A percentile compares a stretch with the other conserved stretches of the same genome.
Evolutionary conservation across 805 yeast species (phyloP).

Genomic region (Scheffersomyces coipomensis): DNA sequence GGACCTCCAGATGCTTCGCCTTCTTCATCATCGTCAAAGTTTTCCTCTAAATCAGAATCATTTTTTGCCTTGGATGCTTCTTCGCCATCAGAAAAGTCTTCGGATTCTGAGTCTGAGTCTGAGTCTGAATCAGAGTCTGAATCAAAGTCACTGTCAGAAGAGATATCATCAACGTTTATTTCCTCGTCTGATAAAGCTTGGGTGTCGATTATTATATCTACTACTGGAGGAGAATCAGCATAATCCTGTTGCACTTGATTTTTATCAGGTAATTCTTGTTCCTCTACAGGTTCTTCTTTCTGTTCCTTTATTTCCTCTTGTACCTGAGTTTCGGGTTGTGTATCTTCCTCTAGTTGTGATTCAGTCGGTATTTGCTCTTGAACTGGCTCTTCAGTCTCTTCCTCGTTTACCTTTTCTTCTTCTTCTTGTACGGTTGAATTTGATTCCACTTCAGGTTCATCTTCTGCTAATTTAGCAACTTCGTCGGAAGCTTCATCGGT

Average conservation of each 20-base stretch:
- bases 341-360: constrained; percentile 1
- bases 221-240: background rate
- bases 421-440: too few relatives aligned
- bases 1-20: constrained; percentile 55
- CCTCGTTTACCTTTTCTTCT: background rate
- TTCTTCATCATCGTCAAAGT: constrained; percentile 38
- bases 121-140: constrained; percentile 12
- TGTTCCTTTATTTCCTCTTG: background rate
- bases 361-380: background rate
- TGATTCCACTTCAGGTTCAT: too few relatives aligned
- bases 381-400: background rate
- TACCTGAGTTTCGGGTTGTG: background rate
- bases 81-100: constrained; percentile 7
- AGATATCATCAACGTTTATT: constrained; percentile 16
- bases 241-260: background rate
- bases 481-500: too few relatives aligned
- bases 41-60: constrained; percentile 57
- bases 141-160: constrained; percentile 9
- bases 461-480: too few relatives aligned
- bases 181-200: constrained; percentile 27
- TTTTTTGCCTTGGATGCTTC: constrained; percentile 49
- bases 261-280: background rate
- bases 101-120: constrained; percentile 16
- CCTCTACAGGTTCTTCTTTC: background rate
- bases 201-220: constrained; percentile 3